These are phyloP conservation scores for Saccharomycopsis olivae DNA, from an alignment of 805 yeast genomes.

Conservation along the genomic window DNA sequence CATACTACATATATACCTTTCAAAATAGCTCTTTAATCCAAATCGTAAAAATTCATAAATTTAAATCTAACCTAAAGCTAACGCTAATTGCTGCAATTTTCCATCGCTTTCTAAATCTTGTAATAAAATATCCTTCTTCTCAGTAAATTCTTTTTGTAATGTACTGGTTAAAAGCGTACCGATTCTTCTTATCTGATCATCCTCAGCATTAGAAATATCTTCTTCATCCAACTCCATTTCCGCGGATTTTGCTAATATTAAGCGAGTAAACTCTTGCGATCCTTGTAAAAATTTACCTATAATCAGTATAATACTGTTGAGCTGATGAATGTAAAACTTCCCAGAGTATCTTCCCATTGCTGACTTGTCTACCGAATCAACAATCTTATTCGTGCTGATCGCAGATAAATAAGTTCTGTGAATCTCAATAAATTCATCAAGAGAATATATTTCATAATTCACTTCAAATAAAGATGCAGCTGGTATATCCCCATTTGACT, in stretches of 20 bases:
- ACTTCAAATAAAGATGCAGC: constrained; percentile 1
- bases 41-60: too few relatives aligned
- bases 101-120: constrained; percentile 46
- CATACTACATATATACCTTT: too few relatives aligned
- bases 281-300: constrained; percentile 31
- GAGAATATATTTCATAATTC: constrained; percentile 26
- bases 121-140: constrained; percentile 31
- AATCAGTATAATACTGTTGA: constrained; percentile 28
- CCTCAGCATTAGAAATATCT: too few relatives aligned
- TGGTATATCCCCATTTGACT: constrained; percentile 9
- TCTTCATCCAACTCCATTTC: too few relatives aligned
- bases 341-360: constrained; percentile 30
- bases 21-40: too few relatives aligned
- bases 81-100: constrained; percentile 39
- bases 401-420: constrained; percentile 27
- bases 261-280: constrained; percentile 30
- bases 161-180: too few relatives aligned
- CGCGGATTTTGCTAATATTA: too few relatives aligned
- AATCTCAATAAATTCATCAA: constrained; percentile 38
- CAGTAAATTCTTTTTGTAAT: constrained; percentile 36
- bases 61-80: too few relatives aligned
- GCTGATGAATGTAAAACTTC: constrained; percentile 31
- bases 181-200: too few relatives aligned
- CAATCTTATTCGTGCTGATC: constrained; percentile 29
- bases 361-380: constrained; percentile 21